A percentile compares a stretch with the other conserved stretches of the same genome.
Conservation (phyloP, 306 rosid species). For the Fragaria nilgerrensis region DNA sequence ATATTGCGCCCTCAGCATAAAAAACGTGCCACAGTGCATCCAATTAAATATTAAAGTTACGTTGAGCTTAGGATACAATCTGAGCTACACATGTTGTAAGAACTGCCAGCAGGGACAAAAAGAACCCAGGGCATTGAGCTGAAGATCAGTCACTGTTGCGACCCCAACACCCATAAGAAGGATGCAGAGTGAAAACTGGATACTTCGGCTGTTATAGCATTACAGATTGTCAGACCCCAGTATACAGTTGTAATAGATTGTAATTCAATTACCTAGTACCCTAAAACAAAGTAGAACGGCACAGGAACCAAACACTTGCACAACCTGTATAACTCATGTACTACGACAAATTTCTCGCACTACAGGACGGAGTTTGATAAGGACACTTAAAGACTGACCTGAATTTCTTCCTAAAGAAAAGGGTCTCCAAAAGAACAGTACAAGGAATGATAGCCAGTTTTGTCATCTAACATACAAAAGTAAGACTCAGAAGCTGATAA, state of each 20-base stretch:
- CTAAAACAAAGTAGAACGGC: background rate
- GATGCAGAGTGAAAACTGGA: constrained; percentile 73
- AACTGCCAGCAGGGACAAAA: constrained; percentile 84
- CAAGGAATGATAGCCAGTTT: constrained; percentile 99
- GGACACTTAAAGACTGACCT: constrained; percentile 44
- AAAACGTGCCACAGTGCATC: background rate
- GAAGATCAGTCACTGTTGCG: constrained; percentile 97
- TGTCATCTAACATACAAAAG: constrained; percentile 64
- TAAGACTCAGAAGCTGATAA: constrained; percentile 10
- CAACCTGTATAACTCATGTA: background rate
- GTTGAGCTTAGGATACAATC: constrained; percentile 79
- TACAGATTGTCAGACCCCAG: constrained; percentile 9
- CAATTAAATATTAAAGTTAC: background rate
- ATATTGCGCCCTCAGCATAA: background rate
- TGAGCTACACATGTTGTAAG: constrained; percentile 97
- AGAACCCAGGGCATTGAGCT: constrained; percentile 90
- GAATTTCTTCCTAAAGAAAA: constrained; percentile 83
- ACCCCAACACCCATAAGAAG: constrained; percentile 94
- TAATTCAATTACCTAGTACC: background rate
- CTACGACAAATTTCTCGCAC: background rate
- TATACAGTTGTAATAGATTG: background rate
- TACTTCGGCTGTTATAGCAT: constrained; percentile 60
- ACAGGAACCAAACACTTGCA: background rate
- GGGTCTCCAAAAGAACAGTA: constrained; percentile 91
- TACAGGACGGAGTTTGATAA: constrained; percentile 10